Evolutionary conservation across 164 flowering plant genomes (phyloP), one percentile per base, ranked within the genome.

Genomic region (Macadamia integrifolia): DNA sequence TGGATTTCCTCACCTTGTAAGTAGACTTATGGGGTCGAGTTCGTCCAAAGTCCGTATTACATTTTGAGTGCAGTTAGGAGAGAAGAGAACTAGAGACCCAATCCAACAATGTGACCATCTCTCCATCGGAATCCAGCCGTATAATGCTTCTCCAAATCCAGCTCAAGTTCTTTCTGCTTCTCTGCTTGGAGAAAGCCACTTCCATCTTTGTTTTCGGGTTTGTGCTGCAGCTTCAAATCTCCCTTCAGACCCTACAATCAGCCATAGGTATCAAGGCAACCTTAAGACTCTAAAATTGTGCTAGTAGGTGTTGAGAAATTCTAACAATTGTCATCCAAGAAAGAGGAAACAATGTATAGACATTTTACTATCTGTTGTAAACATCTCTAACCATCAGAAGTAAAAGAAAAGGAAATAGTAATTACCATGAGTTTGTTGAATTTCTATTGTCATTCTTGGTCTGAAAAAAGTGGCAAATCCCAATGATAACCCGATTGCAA

Each of bases 211-310:
- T 56, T 73, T 55, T 71, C 70, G 42, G 82, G 67, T 61, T 77
- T 79, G 52, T 71, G 66, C 75, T 86, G 93, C 70, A 71, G 74
- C 61, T 85, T 88, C 55, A 65, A 17, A 0, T 88, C 86, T 69
- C 96, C 93, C 75, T 93, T 91, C 82, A 88, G 96, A 81, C 97
- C 98, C 98, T 93, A 88, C 96, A 93, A 88, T 82, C 84, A 81
- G 94, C 92, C 90, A 90, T 86, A 87, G 77, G 88, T 73, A 86
- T 93, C 95, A 87, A 87, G 76, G 91, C 93, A 93, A 87, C 83
- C 94, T 91, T 93, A 23, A 91, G 98, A 88, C 92, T 91, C 96
- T 88, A 80, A 85, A 90, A 88, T 58, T 49, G 88, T 86, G 96
- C 90, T 78, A 91, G 96, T 91, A 84, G 42, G 71, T 67, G 72